Evolutionary conservation across 2,329 filamentous ascomycete species (phyloP).

Genomic region (Fusarium lateritium): DNA sequence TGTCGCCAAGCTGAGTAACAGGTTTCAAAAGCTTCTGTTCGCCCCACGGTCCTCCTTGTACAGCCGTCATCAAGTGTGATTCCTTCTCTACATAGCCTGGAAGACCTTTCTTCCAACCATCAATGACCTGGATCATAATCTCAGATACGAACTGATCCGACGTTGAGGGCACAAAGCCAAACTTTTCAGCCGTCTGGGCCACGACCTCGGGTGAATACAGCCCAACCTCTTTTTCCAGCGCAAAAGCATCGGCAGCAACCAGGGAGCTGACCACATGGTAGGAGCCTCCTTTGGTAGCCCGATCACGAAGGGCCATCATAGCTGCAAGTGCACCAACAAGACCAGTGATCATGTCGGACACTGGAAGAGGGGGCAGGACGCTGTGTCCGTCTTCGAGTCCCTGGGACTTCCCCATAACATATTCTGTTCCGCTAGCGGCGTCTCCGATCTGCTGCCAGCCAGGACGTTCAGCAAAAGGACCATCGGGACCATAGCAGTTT

Average conservation of each 20-base stretch:
- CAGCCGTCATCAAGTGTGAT: too few species aligned
- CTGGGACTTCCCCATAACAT: background rate
- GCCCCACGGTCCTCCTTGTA: too few species aligned
- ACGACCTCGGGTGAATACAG: background rate
- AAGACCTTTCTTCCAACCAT: background rate
- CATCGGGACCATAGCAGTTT: slow-evolving; percentile 72
- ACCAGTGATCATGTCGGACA: slow-evolving; percentile 55
- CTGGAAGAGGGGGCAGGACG: slow-evolving; percentile 43
- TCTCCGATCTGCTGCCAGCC: slow-evolving; percentile 79
- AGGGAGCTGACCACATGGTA: background rate
- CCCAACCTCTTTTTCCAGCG: background rate
- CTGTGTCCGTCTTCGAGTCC: slow-evolving; percentile 12
- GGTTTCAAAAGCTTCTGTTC: too few species aligned
- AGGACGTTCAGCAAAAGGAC: slow-evolving; percentile 71
- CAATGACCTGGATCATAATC: background rate
- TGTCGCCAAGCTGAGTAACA: too few species aligned
- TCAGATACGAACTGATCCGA: background rate
- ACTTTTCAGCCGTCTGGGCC: background rate
- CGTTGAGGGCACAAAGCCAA: slow-evolving; percentile 9
- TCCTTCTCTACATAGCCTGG: too few species aligned
- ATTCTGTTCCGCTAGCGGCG: background rate
- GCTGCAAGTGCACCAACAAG: slow-evolving; percentile 51
- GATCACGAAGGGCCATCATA: slow-evolving; percentile 51
- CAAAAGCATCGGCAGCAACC: background rate
- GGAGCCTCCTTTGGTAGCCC: slow-evolving; percentile 39